phyloP scores from a whole-genome alignment of 2,329 filamentous ascomycete genomes.

The Penicillium corylophilum region DNA sequence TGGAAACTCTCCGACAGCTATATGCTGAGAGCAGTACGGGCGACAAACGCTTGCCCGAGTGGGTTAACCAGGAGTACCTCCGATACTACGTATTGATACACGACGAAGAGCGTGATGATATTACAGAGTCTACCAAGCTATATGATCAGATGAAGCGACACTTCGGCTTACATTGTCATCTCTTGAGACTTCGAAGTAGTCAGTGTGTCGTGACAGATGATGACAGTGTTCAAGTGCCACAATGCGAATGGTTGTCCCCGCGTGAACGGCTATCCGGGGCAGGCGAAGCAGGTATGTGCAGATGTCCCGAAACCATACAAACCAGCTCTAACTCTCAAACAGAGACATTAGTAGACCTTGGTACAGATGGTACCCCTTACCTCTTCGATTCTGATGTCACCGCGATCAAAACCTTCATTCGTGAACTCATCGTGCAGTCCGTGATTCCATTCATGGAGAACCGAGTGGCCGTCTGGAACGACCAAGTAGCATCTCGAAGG shows the following conservation, averaged over 20 bases:
- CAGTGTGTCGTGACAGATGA: conserved; percentile 88
- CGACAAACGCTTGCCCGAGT: conserved; percentile 69
- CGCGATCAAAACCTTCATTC: conserved; percentile 82
- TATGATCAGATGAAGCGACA: conserved; percentile 99
- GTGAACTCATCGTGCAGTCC: conserved; percentile 93
- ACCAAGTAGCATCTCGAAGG: conserved; percentile 87
- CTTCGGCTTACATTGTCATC: conserved; percentile 90
- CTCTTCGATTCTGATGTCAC: conserved; percentile 91
- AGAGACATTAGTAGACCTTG: conserved; percentile 56
- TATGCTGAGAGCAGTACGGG: conserved; percentile 84
- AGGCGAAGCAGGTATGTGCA: conserved; percentile 55
- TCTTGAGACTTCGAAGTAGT: conserved; percentile 79
- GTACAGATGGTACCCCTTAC: conserved; percentile 66
- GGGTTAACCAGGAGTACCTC: conserved; percentile 89
- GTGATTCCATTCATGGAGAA: conserved; percentile 96
- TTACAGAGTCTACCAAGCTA: conserved; percentile 79
- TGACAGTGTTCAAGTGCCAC: conserved; percentile 77
- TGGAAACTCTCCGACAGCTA: conserved; percentile 79
- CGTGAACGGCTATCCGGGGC: conserved; percentile 79
- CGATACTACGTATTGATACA: conserved; percentile 96
- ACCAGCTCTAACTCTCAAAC: conserved; percentile 7
- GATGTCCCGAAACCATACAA: neutral
- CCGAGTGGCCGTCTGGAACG: conserved; percentile 88
- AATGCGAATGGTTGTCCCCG: conserved; percentile 85
- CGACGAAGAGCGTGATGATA: conserved; percentile 93